These are phyloP conservation scores for Daldinia caldariorum DNA, from an alignment of 495 filamentous ascomycete genomes.

Conservation along the genomic window DNA sequence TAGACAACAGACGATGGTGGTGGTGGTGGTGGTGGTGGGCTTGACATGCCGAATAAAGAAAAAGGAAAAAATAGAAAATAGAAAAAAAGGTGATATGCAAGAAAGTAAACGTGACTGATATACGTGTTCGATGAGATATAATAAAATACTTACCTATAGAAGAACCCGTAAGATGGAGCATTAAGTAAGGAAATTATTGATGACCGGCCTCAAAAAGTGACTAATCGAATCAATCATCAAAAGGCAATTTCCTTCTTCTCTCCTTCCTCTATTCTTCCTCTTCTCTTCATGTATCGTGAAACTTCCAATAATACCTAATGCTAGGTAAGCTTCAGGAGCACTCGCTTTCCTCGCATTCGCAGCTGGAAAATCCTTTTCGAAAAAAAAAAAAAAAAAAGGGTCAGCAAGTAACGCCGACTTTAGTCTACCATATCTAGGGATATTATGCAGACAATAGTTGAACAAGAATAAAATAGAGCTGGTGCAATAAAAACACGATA, in stretches of 20 bases:
- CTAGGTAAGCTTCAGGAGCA: constrained; percentile 7
- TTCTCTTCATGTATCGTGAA: not conserved
- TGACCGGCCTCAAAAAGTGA: constrained; percentile 42
- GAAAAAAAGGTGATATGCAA: constrained; percentile 22
- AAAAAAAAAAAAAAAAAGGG: constrained; percentile 1
- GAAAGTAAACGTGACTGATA: constrained; percentile 39
- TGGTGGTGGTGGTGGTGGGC: not conserved
- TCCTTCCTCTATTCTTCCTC: constrained; percentile 3
- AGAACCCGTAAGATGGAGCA: constrained; percentile 42
- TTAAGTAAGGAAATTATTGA: constrained; percentile 43
- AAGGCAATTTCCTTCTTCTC: constrained; percentile 14
- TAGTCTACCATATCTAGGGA: constrained; percentile 2
- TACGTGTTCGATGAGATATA: constrained; percentile 46
- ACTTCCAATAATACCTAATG: not conserved
- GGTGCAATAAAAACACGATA: not conserved
- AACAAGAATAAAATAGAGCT: not conserved
- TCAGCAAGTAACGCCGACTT: constrained; percentile 5
- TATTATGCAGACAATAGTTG: not conserved
- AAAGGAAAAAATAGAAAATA: not conserved
- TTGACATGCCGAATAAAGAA: constrained; percentile 36
- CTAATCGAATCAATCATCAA: constrained; percentile 41
- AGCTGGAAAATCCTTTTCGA: constrained; percentile 2
- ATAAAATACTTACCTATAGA: constrained; percentile 45
- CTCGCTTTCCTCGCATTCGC: not conserved
- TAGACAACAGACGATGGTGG: constrained; percentile 12